Percentiles rank a stretch among this genome's conserved stretches.
phyloP scores from a whole-genome alignment of 805 yeast species.

The Saturnispora mendoncae region DNA sequence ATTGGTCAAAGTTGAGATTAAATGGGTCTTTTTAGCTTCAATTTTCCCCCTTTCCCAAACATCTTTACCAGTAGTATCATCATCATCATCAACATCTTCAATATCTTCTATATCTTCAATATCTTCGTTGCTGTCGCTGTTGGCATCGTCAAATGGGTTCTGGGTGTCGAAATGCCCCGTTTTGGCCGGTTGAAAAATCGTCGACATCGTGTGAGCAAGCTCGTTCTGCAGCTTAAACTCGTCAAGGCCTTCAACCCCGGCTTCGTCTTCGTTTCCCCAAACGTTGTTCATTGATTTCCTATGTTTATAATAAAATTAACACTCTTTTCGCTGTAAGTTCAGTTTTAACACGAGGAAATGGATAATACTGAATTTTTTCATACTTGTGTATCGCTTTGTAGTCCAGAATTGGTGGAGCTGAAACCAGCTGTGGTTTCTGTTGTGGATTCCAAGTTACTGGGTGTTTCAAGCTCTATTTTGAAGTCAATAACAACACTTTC shows the following conservation, averaged over 20 bases:
- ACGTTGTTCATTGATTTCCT: constrained; percentile 2
- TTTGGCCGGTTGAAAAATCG: constrained; percentile 5
- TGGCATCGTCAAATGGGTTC: constrained; percentile 7
- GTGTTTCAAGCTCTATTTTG: constrained; percentile 2
- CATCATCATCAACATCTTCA: constrained; percentile 7
- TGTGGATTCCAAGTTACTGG: constrained; percentile 3
- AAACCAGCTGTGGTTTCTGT: background rate
- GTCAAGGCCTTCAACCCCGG: constrained; percentile 8
- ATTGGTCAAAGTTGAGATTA: constrained; percentile 1
- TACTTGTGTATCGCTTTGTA: constrained; percentile 7
- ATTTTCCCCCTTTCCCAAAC: constrained; percentile 15
- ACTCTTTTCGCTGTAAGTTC: no score
- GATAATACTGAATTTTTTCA: constrained; percentile 7
- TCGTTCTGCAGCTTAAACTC: constrained; percentile 18
- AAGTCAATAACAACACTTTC: constrained; percentile 4
- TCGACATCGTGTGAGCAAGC: constrained; percentile 18
- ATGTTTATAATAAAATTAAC: background rate
- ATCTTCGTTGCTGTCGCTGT: constrained; percentile 17
- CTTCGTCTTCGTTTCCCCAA: constrained; percentile 3
- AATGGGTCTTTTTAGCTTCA: background rate
- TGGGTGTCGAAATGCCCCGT: background rate
- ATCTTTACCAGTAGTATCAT: constrained; percentile 5
- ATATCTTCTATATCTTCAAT: constrained; percentile 13
- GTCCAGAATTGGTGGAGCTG: background rate
- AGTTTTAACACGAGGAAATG: constrained; percentile 1